Percentiles rank a stretch among this genome's conserved stretches.
These are phyloP conservation scores for Neurospora sp. DNA, from an alignment of 495 filamentous ascomycete genomes.

Conservation along the genomic window DNA sequence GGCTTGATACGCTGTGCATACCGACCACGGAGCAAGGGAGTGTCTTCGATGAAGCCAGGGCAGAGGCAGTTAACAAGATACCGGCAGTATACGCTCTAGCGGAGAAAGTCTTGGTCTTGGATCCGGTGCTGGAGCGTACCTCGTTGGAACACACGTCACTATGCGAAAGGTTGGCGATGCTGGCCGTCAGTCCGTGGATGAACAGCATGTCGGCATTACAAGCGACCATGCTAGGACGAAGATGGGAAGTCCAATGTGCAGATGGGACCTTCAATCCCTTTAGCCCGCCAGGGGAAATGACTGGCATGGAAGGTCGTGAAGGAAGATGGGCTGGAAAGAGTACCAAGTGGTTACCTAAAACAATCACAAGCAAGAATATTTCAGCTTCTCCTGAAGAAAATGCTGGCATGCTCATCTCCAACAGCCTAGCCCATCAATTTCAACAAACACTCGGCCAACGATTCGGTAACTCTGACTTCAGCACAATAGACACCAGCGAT, in stretches of 20 bases:
- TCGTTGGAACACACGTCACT: conserved; percentile 7
- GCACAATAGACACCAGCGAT: not conserved
- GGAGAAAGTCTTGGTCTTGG: conserved; percentile 12
- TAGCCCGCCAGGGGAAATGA: not conserved
- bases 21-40: not conserved
- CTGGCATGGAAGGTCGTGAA: not conserved
- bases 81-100: conserved; percentile 14
- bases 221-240: conserved; percentile 8
- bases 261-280: conserved; percentile 14
- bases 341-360: not conserved
- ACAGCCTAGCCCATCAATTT: not conserved
- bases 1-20: conserved; percentile 18
- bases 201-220: conserved; percentile 13
- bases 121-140: conserved; percentile 7
- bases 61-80: conserved; percentile 13
- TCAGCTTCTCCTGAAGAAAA: not conserved
- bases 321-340: not conserved
- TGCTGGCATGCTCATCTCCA: not conserved
- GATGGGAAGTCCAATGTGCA: conserved; percentile 13
- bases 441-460: not conserved
- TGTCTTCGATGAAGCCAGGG: not conserved
- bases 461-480: not conserved
- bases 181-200: conserved; percentile 13
- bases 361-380: not conserved
- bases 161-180: conserved; percentile 11